These are phyloP conservation scores for Heliamphora pulchella DNA, from an alignment of 179 eudicot species.

Conservation along the genomic window DNA sequence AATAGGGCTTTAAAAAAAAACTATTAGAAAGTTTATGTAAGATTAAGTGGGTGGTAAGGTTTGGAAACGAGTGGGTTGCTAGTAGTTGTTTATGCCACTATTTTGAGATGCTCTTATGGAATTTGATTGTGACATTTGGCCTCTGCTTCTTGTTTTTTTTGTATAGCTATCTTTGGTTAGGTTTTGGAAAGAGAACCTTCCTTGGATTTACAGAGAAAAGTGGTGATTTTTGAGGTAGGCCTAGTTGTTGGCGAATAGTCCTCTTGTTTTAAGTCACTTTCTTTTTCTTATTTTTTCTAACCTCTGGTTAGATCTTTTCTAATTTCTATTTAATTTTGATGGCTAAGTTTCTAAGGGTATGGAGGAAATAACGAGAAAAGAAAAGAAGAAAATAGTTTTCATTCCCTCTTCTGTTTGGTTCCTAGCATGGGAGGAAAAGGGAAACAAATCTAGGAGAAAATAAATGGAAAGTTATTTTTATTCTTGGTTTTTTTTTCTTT, in stretches of 20 bases:
- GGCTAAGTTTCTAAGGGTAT: not conserved
- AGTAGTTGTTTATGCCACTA: not conserved
- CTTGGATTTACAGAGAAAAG: not conserved
- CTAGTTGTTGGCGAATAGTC: not conserved
- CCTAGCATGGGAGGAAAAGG: no score
- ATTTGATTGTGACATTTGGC: not conserved
- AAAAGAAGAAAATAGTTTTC: no score
- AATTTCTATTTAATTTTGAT: constrained; percentile 1
- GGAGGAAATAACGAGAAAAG: no score
- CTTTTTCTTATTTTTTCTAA: not conserved
- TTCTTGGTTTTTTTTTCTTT: no score
- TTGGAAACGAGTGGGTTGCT: no score
- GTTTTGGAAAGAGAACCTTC: not conserved
- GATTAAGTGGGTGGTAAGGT: not conserved
- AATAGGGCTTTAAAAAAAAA: not conserved
- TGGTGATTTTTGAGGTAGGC: not conserved
- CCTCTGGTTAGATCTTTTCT: not conserved
- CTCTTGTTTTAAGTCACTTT: not conserved
- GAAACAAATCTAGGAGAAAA: no score
- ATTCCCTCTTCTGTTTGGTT: no score
- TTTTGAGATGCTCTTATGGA: not conserved
- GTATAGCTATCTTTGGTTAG: not conserved
- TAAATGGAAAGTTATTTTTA: no score
- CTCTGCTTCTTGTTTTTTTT: not conserved
- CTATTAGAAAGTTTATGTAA: not conserved